These are phyloP conservation scores for Cardiospermum halicacabum DNA, from an alignment of 345 rosid species.

Conservation along the genomic window DNA sequence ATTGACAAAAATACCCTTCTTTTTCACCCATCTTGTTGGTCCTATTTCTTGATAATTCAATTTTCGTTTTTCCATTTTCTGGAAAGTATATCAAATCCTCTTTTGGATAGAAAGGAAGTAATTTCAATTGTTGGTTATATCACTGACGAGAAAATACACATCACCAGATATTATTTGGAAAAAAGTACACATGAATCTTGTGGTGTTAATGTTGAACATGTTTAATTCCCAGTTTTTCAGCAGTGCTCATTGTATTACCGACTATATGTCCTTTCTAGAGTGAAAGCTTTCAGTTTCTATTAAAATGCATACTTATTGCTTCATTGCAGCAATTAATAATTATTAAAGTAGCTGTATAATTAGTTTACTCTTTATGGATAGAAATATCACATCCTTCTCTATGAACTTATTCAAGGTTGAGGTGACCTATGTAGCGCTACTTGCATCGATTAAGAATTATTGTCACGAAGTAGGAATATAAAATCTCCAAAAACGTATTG, in stretches of 20 bases:
- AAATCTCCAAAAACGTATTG: constrained; percentile 98
- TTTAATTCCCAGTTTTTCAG: constrained; percentile 15
- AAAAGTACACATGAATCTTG: constrained; percentile 80
- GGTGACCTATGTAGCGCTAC: constrained; percentile 82
- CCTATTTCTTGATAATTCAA: too few species aligned
- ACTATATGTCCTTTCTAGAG: neutral
- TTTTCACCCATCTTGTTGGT: too few species aligned
- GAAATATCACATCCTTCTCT: neutral
- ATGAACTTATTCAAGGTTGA: constrained; percentile 57
- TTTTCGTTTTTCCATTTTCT: too few species aligned
- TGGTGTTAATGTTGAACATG: constrained; percentile 93
- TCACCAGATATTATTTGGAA: constrained; percentile 95
- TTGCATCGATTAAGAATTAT: constrained; percentile 82
- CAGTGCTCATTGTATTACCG: neutral
- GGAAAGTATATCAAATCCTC: constrained; percentile 95
- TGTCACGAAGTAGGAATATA: constrained; percentile 99
- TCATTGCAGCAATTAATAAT: neutral
- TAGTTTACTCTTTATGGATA: neutral
- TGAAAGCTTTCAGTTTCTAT: neutral
- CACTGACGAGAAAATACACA: constrained; percentile 96
- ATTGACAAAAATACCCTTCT: too few species aligned
- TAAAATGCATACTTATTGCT: neutral
- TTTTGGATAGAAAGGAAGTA: constrained; percentile 98
- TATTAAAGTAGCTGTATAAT: neutral
- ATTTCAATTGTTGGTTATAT: constrained; percentile 96